Conservation (phyloP, 768 basidiomycete genomes). For the Epithele typhae region DNA sequence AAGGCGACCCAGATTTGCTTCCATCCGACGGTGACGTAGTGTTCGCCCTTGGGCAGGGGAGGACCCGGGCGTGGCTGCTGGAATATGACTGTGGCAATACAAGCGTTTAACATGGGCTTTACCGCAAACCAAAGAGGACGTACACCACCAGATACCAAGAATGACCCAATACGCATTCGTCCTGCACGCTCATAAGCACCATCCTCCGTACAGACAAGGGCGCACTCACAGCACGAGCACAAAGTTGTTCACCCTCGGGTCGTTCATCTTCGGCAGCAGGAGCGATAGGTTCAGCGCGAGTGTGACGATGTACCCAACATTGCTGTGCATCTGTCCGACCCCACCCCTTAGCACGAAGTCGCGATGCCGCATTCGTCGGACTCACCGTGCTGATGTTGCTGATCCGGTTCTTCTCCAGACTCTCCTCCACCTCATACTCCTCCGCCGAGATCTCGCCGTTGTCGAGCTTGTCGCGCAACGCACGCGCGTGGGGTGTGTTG, state of each 20-base stretch:
- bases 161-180: constrained; percentile 77
- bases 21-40: constrained; percentile 80
- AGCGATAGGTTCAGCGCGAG: constrained; percentile 66
- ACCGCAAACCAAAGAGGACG: constrained; percentile 22
- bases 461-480: constrained; percentile 51
- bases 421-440: constrained; percentile 71
- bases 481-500: constrained; percentile 63
- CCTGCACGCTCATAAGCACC: constrained; percentile 30
- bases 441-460: constrained; percentile 54
- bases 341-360: neutral
- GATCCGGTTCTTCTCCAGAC: constrained; percentile 78
- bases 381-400: constrained; percentile 80
- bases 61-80: constrained; percentile 85
- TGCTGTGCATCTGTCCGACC: constrained; percentile 53
- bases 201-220: too few relatives aligned
- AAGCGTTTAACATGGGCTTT: neutral
- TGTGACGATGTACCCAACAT: constrained; percentile 67
- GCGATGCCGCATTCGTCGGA: neutral
- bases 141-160: constrained; percentile 87
- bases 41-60: constrained; percentile 68
- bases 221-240: constrained; percentile 57
- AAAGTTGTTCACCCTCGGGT: constrained; percentile 72
- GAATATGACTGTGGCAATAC: constrained; percentile 54
- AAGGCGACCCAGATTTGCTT: constrained; percentile 82
- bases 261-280: constrained; percentile 53